Evolutionary conservation across 768 basidiomycete species (phyloP).

Genomic region (Cyclocybe aegerita): DNA sequence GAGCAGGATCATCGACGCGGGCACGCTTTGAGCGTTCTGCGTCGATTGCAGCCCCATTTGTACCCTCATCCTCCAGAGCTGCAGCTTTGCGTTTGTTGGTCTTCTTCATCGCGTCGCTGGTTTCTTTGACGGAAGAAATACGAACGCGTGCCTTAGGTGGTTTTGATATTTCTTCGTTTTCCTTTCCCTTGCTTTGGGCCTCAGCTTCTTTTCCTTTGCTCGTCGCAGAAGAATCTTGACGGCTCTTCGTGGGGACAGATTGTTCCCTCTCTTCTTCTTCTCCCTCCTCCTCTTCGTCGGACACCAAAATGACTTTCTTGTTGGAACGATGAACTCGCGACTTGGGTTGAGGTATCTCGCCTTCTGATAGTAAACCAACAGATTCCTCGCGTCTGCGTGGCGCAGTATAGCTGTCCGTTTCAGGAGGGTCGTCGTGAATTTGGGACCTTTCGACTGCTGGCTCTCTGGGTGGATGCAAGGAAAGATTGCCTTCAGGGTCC

Average conservation of each 20-base stretch:
- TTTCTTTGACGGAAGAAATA: not conserved
- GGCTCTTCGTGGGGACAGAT: too few species aligned
- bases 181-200: too few species aligned
- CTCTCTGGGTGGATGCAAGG: not conserved
- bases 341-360: not conserved
- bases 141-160: too few species aligned
- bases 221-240: too few species aligned
- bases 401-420: not conserved
- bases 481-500: not conserved
- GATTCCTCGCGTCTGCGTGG: not conserved
- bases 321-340: not conserved
- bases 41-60: not conserved
- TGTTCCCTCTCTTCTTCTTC: too few species aligned
- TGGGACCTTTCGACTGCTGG: not conserved
- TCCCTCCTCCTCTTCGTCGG: constrained; percentile 11
- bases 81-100: constrained; percentile 21
- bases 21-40: not conserved
- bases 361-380: not conserved
- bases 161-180: too few species aligned
- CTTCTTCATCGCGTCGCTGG: not conserved
- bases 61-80: not conserved
- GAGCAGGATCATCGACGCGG: not conserved
- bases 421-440: not conserved
- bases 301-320: constrained; percentile 6
- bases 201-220: too few species aligned